A percentile compares a stretch with the other conserved stretches of the same genome.
phyloP scores from a whole-genome alignment of 225 moss, liverwort and hornwort species.

The Pseudoscleropodium purum region DNA sequence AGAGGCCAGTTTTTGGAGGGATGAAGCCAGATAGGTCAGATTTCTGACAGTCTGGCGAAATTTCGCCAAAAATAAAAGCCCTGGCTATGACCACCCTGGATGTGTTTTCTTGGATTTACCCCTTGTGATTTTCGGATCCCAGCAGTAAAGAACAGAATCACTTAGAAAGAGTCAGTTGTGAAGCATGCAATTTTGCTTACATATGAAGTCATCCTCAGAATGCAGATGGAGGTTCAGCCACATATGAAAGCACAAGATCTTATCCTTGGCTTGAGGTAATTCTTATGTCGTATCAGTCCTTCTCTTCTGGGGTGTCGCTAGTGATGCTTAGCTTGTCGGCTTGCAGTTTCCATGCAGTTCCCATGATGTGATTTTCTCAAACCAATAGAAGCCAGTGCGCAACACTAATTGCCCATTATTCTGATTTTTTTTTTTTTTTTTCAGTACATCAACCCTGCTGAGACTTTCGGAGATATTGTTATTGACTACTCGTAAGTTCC shows the following conservation, averaged over 20 bases:
- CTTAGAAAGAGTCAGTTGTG: background rate
- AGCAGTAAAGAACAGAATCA: background rate
- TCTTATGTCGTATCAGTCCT: background rate
- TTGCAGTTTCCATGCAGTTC: background rate
- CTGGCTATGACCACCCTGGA: background rate
- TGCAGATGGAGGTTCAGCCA: constrained; percentile 67
- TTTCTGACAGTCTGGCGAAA: too few species aligned
- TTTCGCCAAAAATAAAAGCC: too few species aligned
- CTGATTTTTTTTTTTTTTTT: background rate
- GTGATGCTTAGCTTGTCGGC: constrained; percentile 1
- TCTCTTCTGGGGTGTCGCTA: background rate
- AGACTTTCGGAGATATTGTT: constrained; percentile 93
- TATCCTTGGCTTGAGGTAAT: constrained; percentile 94
- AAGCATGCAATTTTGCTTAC: background rate
- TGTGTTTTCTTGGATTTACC: background rate
- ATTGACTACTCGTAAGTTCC: constrained; percentile 89
- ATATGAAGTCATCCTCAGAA: constrained; percentile 39
- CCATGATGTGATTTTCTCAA: background rate
- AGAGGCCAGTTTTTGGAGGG: too few species aligned
- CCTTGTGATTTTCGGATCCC: background rate
- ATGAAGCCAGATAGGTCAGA: too few species aligned
- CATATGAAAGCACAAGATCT: constrained; percentile 80
- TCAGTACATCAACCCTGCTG: constrained; percentile 92
- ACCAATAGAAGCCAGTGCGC: background rate
- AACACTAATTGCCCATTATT: background rate